Evolutionary conservation across 208 protist genomes (phyloP).

Genomic region (Porcisia hertigi): DNA sequence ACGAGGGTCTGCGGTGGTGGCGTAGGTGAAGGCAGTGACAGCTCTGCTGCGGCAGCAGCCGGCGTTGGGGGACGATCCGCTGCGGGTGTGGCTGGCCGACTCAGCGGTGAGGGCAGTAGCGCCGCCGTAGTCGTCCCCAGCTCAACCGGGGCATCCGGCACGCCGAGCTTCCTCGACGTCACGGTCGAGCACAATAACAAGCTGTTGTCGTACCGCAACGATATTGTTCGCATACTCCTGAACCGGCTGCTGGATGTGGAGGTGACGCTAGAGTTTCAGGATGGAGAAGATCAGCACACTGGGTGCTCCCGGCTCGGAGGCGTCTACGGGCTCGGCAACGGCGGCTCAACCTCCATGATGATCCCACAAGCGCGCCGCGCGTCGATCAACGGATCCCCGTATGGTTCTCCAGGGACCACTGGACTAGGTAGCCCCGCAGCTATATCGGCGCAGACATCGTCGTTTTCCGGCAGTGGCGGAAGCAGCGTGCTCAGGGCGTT

Average conservation of each 20-base stretch:
- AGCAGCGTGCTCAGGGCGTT: neutral
- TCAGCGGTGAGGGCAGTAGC: neutral
- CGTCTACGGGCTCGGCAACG: neutral
- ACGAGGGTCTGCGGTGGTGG: neutral
- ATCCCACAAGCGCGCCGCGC: neutral
- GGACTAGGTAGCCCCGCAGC: constrained; percentile 11
- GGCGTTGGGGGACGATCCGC: neutral
- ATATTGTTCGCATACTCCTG: constrained; percentile 68
- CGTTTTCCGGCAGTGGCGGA: neutral
- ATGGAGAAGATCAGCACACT: constrained; percentile 13
- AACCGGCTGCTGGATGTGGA: constrained; percentile 67
- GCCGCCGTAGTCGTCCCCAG: neutral
- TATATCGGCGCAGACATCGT: neutral
- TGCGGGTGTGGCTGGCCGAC: neutral
- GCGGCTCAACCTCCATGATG: constrained; percentile 1
- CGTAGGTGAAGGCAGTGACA: constrained; percentile 1
- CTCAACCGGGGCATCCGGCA: neutral
- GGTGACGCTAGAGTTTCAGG: constrained; percentile 50
- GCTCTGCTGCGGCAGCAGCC: neutral
- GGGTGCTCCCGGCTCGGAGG: neutral
- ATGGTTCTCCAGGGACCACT: constrained; percentile 14
- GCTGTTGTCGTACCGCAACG: constrained; percentile 61
- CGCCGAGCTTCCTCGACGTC: constrained; percentile 12
- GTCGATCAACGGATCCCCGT: neutral
- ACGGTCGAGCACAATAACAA: constrained; percentile 60